A percentile compares a stretch with the other conserved stretches of the same genome.
These are phyloP conservation scores for Cucurbita moschata DNA, from an alignment of 306 rosid species.

Conservation along the genomic window DNA sequence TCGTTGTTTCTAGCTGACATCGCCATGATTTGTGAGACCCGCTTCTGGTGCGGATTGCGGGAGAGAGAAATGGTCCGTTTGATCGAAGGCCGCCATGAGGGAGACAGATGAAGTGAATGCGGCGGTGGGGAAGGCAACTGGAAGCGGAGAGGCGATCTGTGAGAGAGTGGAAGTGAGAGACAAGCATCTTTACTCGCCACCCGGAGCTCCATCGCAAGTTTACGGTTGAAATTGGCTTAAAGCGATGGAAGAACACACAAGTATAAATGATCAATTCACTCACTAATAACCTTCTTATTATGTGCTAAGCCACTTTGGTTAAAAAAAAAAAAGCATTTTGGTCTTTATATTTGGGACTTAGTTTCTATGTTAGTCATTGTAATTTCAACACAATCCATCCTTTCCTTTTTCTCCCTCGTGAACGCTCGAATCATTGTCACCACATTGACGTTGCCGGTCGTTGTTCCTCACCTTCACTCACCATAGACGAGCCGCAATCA, in stretches of 20 bases:
- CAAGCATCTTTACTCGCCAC: background rate
- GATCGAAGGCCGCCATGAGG: background rate
- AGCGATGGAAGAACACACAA: background rate
- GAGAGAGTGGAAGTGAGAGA: background rate
- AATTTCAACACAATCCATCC: too few species aligned
- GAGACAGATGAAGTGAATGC: background rate
- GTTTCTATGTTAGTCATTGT: too few species aligned
- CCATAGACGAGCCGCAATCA: too few species aligned
- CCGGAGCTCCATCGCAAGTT: background rate
- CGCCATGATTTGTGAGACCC: conserved; percentile 3
- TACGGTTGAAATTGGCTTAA: background rate
- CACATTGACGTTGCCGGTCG: too few species aligned
- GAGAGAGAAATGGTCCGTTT: background rate
- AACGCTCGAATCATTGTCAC: too few species aligned
- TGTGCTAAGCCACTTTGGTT: too few species aligned
- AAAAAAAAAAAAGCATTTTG: too few species aligned
- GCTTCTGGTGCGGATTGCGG: background rate
- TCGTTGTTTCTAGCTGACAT: conserved; percentile 18
- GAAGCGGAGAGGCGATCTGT: background rate
- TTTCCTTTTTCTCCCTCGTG: too few species aligned
- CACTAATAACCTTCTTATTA: background rate
- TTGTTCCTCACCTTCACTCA: too few species aligned
- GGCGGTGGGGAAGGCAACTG: background rate
- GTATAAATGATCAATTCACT: background rate
- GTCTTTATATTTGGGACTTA: too few species aligned